Evolutionary conservation across 208 protist genomes (phyloP).

Genomic region (Trypanosoma brucei): DNA sequence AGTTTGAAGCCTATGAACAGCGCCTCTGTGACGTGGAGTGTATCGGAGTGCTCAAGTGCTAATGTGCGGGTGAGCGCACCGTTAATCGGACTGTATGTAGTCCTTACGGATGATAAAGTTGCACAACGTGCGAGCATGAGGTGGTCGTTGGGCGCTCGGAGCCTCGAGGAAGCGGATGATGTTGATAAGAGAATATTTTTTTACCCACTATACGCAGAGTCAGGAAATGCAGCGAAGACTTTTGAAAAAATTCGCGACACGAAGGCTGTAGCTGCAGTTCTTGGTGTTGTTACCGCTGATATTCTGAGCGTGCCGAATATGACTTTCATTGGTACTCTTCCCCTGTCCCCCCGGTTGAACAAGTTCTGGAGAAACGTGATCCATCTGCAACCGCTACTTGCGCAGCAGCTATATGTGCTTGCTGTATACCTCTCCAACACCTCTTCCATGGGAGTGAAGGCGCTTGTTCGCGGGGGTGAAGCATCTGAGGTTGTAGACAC

Average conservation of each 20-base stretch:
- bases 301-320: background rate
- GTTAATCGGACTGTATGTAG: background rate
- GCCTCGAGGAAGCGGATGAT: background rate
- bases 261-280: background rate
- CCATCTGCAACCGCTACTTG: slow-evolving; percentile 25
- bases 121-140: background rate
- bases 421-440: background rate
- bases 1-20: background rate
- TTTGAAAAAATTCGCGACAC: background rate
- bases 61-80: background rate
- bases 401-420: slow-evolving; percentile 30
- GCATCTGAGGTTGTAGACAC: background rate
- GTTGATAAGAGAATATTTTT: background rate
- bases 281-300: slow-evolving; percentile 1
- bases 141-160: background rate
- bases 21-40: background rate
- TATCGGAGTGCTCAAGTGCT: slow-evolving; percentile 4
- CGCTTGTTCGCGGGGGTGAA: background rate
- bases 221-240: background rate
- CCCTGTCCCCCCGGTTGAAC: slow-evolving; percentile 1
- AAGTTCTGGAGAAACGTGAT: slow-evolving; percentile 17
- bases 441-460: background rate
- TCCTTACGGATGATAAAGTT: background rate
- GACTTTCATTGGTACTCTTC: background rate
- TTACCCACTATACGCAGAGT: background rate